Evolutionary conservation across 2,329 filamentous ascomycete genomes (phyloP).

Genomic region (Septoria linicola): DNA sequence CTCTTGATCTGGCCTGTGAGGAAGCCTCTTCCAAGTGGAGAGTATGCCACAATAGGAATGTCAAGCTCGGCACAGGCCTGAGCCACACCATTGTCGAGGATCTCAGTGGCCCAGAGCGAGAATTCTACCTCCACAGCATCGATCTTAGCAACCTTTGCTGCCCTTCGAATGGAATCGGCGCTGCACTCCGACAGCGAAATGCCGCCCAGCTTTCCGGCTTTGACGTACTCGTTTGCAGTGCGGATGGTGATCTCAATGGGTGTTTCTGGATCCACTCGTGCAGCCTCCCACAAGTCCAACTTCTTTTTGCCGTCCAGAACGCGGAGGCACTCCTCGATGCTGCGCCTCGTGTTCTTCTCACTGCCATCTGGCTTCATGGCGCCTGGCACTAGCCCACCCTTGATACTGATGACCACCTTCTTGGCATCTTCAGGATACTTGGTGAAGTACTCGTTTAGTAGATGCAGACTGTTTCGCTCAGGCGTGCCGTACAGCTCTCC

Average conservation of each 20-base stretch:
- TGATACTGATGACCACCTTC: conserved; percentile 54
- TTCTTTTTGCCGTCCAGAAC: conserved; percentile 50
- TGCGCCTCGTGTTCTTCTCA: conserved; percentile 43
- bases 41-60: conserved; percentile 72
- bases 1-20: conserved; percentile 54
- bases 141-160: conserved; percentile 55
- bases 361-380: conserved; percentile 42
- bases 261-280: conserved; percentile 45
- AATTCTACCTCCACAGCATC: conserved; percentile 62
- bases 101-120: conserved; percentile 57
- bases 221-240: conserved; percentile 42
- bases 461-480: conserved; percentile 48
- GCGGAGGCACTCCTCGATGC: conserved; percentile 48
- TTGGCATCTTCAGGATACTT: conserved; percentile 52
- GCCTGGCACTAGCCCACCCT: conserved; percentile 45
- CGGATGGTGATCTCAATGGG: conserved; percentile 49
- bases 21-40: conserved; percentile 65
- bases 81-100: conserved; percentile 59
- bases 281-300: conserved; percentile 51
- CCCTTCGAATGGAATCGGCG: conserved; percentile 49
- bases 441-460: conserved; percentile 53
- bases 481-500: conserved; percentile 51
- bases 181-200: conserved; percentile 49
- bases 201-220: conserved; percentile 47
- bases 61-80: conserved; percentile 58